Base-by-base conservation (phyloP, 495 filamentous ascomycete genomes). In the Xylaria castorea region DNA sequence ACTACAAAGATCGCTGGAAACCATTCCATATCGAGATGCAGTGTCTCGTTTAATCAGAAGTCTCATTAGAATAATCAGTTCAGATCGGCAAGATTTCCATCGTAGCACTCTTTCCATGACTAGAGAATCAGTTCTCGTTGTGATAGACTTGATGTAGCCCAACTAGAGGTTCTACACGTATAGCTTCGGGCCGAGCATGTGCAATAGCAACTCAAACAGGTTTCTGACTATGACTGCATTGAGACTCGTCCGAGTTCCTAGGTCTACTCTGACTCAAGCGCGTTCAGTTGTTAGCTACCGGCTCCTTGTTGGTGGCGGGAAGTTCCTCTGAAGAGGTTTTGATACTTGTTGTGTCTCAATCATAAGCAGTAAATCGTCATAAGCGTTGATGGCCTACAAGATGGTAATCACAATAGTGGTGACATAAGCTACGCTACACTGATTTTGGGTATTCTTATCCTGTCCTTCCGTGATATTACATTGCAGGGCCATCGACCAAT, bases 151-250 rank as follows among this genome's bases (percentile, higher is more conserved):
- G 20, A 48, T 9, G 42, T 32, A 34, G 22, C 32, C 11, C 11
- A 22, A 60, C 18, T 51, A 22, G 42, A 16, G 20, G 42, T 16
- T n/a, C 2, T 48, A 44, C 65, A 58, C 5, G 50, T 68, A 34
- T 42, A 57, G 6, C 53, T 38, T 69, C 46, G 51, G 36, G 51
- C 51, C 66, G 50, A 57, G 58, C 22, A 46, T 46, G 69, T 71
- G 38, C 11, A 22, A 65, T 44, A 7, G 14, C 30, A 27, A 20
- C 34, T n/a, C 18, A 62, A 48, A 63, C 61, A 71, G 20, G 1
- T 42, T 3, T 64, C 6, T 42, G 16, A n/a, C 18, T 16, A 36
- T 42, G 46, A 40, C 25, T 20, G 14, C 16, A 71, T 70, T n/a
- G 40, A 22, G 25, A 69, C 27, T 3, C 4, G 8, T 53, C 8